Base-by-base conservation (phyloP, 164 flowering plant species). In the Aristolochia fimbriata region DNA sequence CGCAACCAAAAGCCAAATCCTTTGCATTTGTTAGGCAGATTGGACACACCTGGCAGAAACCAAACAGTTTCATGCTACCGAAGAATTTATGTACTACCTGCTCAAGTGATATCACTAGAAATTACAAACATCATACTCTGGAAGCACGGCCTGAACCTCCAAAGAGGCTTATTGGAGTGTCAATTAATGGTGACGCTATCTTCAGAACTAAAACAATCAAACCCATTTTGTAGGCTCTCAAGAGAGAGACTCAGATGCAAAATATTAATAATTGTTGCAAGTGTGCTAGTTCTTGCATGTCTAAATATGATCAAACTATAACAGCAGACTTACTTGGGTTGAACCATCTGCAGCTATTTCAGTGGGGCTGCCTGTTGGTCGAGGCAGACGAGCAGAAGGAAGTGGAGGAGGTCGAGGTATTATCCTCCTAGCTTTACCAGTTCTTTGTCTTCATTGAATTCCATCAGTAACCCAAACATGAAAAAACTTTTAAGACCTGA, bases 1-100 rank as follows among this genome's bases (percentile, higher is more conserved):
- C 86, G 58, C 89, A 81, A 41, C 71, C 71, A 46, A 84, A 84
- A 47, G 89, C 89, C 79, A 80, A 27, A 73, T 84, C 79, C 61
- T 73, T 77, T 17, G 51, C 62, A 62, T 73, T 80, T 11, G 79
- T 76, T 53, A 80, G 69, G 72, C 89, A 84, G 59, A 84, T 68
- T 21, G 86, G 78, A 68, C 89, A 84, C 7, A 67, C 64, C 65
- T 56, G 48, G 20, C 16, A 22, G 52, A 0, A 33, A 47, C 13
- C 55, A 51, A 19, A 63, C 21, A 55, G 57, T 58, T 24, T 47
- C 24, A 11, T 15, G 33, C 52, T 17, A 53, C 22, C 27, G 46
- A 24, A 24, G 3, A 27, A 41, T 49, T 20, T 23, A 24, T 31
- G 43, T 10, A 48, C 20, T 54, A 6, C 19, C 15, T 31, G 6